These are phyloP conservation scores for Sphagnum magellanicum DNA, from an alignment of 228 moss, liverwort and hornwort species.

Conservation along the genomic window DNA sequence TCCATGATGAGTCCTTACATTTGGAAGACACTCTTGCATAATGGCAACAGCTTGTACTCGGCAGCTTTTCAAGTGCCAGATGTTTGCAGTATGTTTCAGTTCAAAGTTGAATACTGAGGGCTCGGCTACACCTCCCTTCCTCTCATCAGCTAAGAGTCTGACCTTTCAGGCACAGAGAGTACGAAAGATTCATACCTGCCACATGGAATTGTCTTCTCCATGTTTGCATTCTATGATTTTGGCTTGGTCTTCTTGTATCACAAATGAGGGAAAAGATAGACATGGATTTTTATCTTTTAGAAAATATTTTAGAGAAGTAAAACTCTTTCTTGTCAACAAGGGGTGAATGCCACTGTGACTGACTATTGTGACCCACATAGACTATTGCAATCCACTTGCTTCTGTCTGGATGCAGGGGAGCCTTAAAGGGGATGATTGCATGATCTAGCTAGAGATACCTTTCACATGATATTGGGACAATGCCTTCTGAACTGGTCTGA, in stretches of 20 bases:
- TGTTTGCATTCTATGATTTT: conserved; percentile 85
- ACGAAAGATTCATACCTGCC: conserved; percentile 87
- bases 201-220: conserved; percentile 93
- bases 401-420: too few relatives aligned
- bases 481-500: too few relatives aligned
- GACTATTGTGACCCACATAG: too few relatives aligned
- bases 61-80: conserved; percentile 91
- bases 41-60: conserved; percentile 72
- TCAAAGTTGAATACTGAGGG: conserved; percentile 82
- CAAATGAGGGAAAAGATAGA: conserved; percentile 40
- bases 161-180: conserved; percentile 95
- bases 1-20: conserved; percentile 99
- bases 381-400: too few relatives aligned
- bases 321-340: too few relatives aligned
- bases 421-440: too few relatives aligned
- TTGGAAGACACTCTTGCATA: conserved; percentile 67
- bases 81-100: conserved; percentile 97
- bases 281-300: too few relatives aligned
- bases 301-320: too few relatives aligned
- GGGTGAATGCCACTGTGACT: too few relatives aligned
- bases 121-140: conserved; percentile 68
- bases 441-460: too few relatives aligned
- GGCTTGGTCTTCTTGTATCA: conserved; percentile 91
- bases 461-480: too few relatives aligned
- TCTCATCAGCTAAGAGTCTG: conserved; percentile 90